These are phyloP conservation scores for Poronia punctata DNA, from an alignment of 495 filamentous ascomycete genomes.

Conservation along the genomic window DNA sequence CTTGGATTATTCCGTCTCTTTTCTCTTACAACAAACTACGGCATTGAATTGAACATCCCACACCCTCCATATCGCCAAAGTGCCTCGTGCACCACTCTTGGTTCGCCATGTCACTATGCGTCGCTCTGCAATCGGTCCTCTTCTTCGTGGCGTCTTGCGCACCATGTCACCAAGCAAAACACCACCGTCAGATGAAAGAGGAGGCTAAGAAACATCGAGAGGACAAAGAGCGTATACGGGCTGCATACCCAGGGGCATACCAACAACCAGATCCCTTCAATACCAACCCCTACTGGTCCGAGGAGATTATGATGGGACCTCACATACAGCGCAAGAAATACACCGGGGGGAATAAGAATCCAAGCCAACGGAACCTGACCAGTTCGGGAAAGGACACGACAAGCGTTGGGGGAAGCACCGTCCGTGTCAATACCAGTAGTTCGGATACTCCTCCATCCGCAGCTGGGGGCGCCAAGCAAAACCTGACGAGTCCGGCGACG, in stretches of 20 bases:
- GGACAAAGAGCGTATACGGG: conserved; percentile 51
- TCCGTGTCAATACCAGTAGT: conserved; percentile 18
- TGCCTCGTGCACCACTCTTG: not conserved
- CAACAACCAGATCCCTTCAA: conserved; percentile 72
- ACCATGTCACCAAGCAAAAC: conserved; percentile 60
- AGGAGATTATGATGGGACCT: conserved; percentile 77
- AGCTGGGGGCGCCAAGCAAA: conserved; percentile 20
- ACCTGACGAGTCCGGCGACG: no score
- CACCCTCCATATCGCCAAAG: no score
- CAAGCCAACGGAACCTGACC: conserved; percentile 47
- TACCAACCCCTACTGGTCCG: conserved; percentile 79
- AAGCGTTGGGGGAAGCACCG: conserved; percentile 26
- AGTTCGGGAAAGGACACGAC: conserved; percentile 33
- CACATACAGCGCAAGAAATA: conserved; percentile 56
- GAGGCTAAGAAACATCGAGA: conserved; percentile 52
- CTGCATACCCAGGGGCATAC: conserved; percentile 65
- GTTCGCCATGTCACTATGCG: conserved; percentile 44
- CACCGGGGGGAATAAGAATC: conserved; percentile 42
- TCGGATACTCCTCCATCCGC: conserved; percentile 27
- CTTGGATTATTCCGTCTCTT: no score
- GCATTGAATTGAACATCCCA: no score
- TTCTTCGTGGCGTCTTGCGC: conserved; percentile 83
- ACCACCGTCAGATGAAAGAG: conserved; percentile 58
- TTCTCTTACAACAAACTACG: no score
- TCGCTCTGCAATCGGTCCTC: conserved; percentile 66